Percentiles rank a stretch among this genome's conserved stretches.
Evolutionary conservation across 495 filamentous ascomycete genomes (phyloP).

Genomic region (Penicillium silybi): DNA sequence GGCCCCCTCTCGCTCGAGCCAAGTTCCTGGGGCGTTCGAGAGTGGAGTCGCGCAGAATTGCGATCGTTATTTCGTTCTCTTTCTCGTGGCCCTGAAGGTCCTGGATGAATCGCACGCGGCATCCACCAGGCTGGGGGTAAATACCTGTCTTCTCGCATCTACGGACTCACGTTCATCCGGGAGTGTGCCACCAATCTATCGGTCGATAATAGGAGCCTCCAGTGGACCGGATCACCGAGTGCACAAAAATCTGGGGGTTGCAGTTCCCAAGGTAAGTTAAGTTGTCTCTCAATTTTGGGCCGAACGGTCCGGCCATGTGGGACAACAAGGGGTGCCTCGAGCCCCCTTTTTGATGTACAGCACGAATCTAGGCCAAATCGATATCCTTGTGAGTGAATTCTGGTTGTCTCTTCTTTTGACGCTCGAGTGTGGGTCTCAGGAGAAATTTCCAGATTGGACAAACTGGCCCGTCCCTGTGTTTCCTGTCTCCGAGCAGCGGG

Average conservation of each 20-base stretch:
- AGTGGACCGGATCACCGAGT: background rate
- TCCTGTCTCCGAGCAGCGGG: background rate
- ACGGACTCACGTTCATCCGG: background rate
- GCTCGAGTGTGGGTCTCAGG: background rate
- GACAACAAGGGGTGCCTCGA: background rate
- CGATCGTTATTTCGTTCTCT: slow-evolving; percentile 1
- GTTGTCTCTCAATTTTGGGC: background rate
- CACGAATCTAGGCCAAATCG: background rate
- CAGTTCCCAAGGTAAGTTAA: background rate
- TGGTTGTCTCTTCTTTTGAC: background rate
- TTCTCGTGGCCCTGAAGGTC: background rate
- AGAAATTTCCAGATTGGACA: slow-evolving; percentile 8
- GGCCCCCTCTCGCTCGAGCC: background rate
- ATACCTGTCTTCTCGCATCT: background rate
- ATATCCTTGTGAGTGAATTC: background rate
- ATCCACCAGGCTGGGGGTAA: background rate
- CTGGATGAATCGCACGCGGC: background rate
- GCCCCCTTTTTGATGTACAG: background rate
- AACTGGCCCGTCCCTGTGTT: slow-evolving; percentile 6
- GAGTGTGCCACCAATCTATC: background rate
- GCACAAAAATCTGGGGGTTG: background rate
- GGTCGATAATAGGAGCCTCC: background rate
- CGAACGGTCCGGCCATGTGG: background rate
- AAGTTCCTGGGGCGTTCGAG: too few relatives aligned
- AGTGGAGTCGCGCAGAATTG: background rate